phyloP scores from a whole-genome alignment of 148 eudicot species.

The Rhododendron mucronatum region DNA sequence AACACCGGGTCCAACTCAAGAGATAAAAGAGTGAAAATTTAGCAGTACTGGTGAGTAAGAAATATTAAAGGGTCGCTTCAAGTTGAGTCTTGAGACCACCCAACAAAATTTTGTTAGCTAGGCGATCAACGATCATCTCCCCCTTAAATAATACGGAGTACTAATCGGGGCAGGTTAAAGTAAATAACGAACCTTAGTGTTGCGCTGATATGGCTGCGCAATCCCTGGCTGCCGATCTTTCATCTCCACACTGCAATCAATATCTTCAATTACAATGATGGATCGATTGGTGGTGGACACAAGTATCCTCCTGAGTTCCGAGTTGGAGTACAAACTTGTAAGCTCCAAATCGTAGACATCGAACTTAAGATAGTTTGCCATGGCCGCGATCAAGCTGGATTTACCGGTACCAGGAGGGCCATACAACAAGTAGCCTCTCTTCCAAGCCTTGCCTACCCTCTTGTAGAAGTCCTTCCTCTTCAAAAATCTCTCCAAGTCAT shows the following conservation, averaged over 20 bases:
- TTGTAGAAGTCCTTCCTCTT: not conserved
- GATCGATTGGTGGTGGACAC: not conserved
- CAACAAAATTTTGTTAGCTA: too few species aligned
- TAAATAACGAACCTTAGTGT: not conserved
- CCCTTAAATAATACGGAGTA: too few species aligned
- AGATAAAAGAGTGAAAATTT: too few species aligned
- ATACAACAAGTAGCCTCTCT: not conserved
- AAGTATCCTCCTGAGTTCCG: not conserved
- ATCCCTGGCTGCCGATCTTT: not conserved
- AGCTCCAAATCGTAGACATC: not conserved
- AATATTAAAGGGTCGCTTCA: too few species aligned
- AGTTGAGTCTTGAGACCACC: too few species aligned
- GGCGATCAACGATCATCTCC: too few species aligned
- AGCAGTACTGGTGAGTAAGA: too few species aligned
- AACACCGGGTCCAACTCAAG: too few species aligned
- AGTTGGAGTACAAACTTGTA: not conserved
- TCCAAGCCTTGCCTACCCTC: not conserved
- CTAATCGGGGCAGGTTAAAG: too few species aligned
- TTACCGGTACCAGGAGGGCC: not conserved
- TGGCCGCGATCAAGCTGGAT: not conserved
- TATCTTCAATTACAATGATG: not conserved
- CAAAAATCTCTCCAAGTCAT: not conserved
- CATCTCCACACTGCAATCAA: not conserved
- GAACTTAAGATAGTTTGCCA: not conserved
- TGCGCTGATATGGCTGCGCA: too few species aligned